phyloP scores from a whole-genome alignment of 495 filamentous ascomycete species.

The Xylaria nigripes region DNA sequence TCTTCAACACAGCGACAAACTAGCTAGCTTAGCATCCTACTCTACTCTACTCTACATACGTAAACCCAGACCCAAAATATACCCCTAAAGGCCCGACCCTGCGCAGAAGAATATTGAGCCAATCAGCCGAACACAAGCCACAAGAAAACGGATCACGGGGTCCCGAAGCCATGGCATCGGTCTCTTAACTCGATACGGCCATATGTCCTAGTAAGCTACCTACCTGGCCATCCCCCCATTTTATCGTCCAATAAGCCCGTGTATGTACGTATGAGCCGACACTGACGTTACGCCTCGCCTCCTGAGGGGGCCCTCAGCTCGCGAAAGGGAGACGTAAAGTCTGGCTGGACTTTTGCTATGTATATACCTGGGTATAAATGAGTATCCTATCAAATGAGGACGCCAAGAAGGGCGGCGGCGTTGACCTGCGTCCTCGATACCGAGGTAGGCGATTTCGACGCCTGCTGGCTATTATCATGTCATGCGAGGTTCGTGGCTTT shows the following conservation, averaged over 20 bases:
- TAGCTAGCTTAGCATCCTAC: too few species aligned
- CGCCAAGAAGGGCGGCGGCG: not conserved
- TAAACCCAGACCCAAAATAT: too few species aligned
- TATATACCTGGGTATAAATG: not conserved
- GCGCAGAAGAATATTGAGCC: too few species aligned
- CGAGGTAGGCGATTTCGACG: too few species aligned
- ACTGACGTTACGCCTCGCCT: not conserved
- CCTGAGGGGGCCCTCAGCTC: not conserved
- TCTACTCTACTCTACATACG: too few species aligned
- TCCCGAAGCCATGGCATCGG: not conserved
- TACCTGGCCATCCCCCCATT: too few species aligned
- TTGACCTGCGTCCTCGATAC: too few species aligned
- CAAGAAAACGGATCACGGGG: not conserved
- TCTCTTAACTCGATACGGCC: not conserved
- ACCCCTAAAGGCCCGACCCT: too few species aligned
- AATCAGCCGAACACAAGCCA: too few species aligned
- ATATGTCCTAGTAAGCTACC: too few species aligned
- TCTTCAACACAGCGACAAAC: too few species aligned
- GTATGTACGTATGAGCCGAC: not conserved
- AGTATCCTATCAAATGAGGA: not conserved
- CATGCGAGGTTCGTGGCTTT: not conserved
- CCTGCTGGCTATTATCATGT: not conserved
- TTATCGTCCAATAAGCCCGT: constrained; percentile 8
- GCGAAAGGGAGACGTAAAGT: not conserved
- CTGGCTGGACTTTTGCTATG: not conserved